Evolutionary conservation across 2,329 filamentous ascomycete genomes (phyloP).

Genomic region (Hortaea werneckii): DNA sequence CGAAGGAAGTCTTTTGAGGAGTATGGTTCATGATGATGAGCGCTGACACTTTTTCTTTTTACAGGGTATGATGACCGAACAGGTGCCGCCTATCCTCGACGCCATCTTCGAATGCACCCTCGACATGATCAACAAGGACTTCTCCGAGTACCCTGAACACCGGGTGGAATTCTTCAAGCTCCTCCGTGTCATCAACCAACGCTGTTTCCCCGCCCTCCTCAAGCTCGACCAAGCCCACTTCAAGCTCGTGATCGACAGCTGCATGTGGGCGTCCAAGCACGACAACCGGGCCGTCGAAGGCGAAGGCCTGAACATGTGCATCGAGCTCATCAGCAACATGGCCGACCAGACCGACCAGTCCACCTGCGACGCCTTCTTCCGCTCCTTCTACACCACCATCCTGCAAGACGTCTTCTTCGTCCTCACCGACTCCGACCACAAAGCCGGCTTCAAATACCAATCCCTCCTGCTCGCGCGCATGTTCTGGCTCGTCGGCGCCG

Average conservation of each 20-base stretch:
- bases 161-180: conserved; percentile 99
- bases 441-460: conserved; percentile 98
- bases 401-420: conserved; percentile 98
- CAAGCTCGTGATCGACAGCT: conserved; percentile 98
- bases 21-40: too few relatives aligned
- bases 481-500: conserved; percentile 85
- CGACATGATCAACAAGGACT: conserved; percentile 99
- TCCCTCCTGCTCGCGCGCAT: conserved; percentile 87
- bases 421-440: conserved; percentile 93
- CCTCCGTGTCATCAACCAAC: conserved; percentile 86
- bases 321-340: conserved; percentile 96
- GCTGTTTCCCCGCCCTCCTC: conserved; percentile 90
- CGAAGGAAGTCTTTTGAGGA: too few relatives aligned
- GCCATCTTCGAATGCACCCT: conserved; percentile 97
- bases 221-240: conserved; percentile 94
- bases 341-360: conserved; percentile 60
- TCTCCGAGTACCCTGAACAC: conserved; percentile 97
- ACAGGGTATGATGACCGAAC: conserved; percentile 91
- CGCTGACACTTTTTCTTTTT: conserved; percentile 1
- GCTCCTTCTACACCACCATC: conserved; percentile 91
- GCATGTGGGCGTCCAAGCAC: conserved; percentile 99
- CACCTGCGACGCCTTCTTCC: conserved; percentile 92
- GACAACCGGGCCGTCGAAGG: conserved; percentile 97
- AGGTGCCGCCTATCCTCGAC: conserved; percentile 95
- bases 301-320: conserved; percentile 93